These are phyloP conservation scores for Euphorbia lathyris DNA, from an alignment of 345 rosid genomes.

Conservation along the genomic window DNA sequence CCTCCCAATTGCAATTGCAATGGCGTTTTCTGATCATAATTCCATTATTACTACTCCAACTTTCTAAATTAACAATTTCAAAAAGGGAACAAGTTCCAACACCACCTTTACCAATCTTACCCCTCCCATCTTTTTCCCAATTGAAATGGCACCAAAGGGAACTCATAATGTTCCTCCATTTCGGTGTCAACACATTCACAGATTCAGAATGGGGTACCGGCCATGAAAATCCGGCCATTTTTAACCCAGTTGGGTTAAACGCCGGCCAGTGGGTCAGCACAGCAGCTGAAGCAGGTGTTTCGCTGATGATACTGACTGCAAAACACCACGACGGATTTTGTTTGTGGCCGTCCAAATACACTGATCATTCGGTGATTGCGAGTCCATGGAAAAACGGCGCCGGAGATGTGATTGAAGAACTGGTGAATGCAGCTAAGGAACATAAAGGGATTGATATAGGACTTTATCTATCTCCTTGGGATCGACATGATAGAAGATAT, in stretches of 20 bases:
- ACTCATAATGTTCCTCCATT: conserved; percentile 73
- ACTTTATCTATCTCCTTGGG: conserved; percentile 73
- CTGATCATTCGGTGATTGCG: conserved; percentile 54
- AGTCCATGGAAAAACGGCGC: conserved; percentile 58
- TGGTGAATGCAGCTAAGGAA: conserved; percentile 39
- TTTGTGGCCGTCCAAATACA: conserved; percentile 67
- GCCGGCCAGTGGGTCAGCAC: conserved; percentile 51
- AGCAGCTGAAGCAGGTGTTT: conserved; percentile 52
- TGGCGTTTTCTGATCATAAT: background rate
- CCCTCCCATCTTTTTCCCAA: conserved; percentile 60
- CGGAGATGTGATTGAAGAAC: conserved; percentile 63
- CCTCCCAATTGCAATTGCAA: background rate
- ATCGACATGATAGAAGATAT: conserved; percentile 61
- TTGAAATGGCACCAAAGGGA: conserved; percentile 76
- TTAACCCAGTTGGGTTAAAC: conserved; percentile 47
- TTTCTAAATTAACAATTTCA: conserved; percentile 9
- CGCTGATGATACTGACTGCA: conserved; percentile 61
- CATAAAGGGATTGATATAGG: conserved; percentile 52
- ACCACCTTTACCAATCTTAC: conserved; percentile 64
- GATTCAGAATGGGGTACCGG: conserved; percentile 76
- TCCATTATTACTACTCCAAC: conserved; percentile 14
- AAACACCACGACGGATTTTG: conserved; percentile 87
- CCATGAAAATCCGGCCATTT: conserved; percentile 49
- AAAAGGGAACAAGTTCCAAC: conserved; percentile 32
- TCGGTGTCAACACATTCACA: conserved; percentile 79